Evolutionary conservation across 139 green algal genomes (phyloP).

Genomic region (Eudorina sp.): DNA sequence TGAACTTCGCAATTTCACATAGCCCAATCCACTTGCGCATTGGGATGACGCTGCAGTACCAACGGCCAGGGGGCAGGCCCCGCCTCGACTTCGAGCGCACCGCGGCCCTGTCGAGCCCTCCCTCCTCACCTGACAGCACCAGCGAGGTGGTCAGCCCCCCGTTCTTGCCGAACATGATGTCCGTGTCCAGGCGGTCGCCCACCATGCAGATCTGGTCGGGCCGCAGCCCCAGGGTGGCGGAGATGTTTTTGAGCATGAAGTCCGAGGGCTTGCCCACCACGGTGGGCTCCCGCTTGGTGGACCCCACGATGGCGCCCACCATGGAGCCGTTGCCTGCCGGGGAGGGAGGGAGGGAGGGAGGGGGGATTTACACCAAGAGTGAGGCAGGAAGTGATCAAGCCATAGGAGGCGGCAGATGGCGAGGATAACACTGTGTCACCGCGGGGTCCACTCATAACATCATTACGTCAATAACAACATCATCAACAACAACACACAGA

Average conservation of each 20-base stretch:
- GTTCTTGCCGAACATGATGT: constrained; percentile 98
- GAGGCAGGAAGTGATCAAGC: neutral
- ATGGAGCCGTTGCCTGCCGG: constrained; percentile 92
- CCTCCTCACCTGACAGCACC: constrained; percentile 75
- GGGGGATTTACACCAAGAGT: neutral
- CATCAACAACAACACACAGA: too few relatives aligned
- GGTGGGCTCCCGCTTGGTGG: constrained; percentile 91
- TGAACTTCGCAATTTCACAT: too few relatives aligned
- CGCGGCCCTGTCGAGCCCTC: neutral
- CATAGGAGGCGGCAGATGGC: too few relatives aligned
- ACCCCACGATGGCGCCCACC: constrained; percentile 96
- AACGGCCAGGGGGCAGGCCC: too few relatives aligned
- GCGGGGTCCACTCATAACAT: too few relatives aligned
- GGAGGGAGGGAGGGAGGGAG: neutral
- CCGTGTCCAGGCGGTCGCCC: constrained; percentile 98
- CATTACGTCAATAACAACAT: too few relatives aligned
- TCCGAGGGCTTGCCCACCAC: constrained; percentile 96
- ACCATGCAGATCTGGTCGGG: constrained; percentile 98
- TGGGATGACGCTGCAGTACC: too few relatives aligned
- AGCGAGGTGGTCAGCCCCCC: constrained; percentile 92
- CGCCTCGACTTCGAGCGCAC: too few relatives aligned
- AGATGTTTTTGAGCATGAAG: constrained; percentile 99
- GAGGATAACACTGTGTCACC: too few relatives aligned
- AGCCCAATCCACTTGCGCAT: too few relatives aligned
- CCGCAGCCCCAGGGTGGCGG: constrained; percentile 74